Base-by-base conservation (phyloP, 129 eudicot species). In the Chrysanthemum seticuspe region DNA sequence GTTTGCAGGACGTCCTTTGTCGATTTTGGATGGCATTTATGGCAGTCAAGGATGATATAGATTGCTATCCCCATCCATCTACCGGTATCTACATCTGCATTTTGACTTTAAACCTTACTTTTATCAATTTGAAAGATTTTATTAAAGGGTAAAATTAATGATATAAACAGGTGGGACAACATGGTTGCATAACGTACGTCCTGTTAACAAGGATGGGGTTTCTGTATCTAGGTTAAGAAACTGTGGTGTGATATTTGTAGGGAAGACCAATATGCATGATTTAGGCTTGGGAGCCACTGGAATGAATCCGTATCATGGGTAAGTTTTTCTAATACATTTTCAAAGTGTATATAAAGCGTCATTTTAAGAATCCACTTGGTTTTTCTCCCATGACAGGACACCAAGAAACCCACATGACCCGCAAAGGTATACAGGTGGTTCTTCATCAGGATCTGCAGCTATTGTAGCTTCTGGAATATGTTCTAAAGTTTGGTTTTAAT, bases 391-490 rank as follows among this genome's bases (percentile, higher is more conserved):
- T 62, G 45, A 62, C 67, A 62, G 67, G 44, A 62, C 67, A 62
- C 67, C 67, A 29, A 62, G 67, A 62, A 62, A 62, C 45, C 67
- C 67, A 27, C 67, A 62, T 62, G 67, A 62, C 48, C 47, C 67
- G 13, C 45, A 25, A 62, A 62, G 67, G 48, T 23, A 25, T 62
- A 62, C 67, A 2, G 67, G 67, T 3, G 67, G 67, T 11, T 62
- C 67, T 29, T 62, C 67, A 62, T 62, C 67, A 11, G 67, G 67
- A 27, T 62, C 67, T 62, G 67, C 48, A 13, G 67, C 67, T 27
- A 62, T 62, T 62, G 67, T 62, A 62, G 67, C 67, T 62, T 13
- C 67, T 62, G 67, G 67, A 62, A 62, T 62, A 27, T 62, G 67
- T 62, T 47, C 67, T 62, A 47, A n/a, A n/a, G n/a, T n/a, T n/a